Percentiles rank a stretch among this genome's conserved stretches.
Evolutionary conservation across 805 yeast species (phyloP).

Genomic region (Isabelozyma heimii): DNA sequence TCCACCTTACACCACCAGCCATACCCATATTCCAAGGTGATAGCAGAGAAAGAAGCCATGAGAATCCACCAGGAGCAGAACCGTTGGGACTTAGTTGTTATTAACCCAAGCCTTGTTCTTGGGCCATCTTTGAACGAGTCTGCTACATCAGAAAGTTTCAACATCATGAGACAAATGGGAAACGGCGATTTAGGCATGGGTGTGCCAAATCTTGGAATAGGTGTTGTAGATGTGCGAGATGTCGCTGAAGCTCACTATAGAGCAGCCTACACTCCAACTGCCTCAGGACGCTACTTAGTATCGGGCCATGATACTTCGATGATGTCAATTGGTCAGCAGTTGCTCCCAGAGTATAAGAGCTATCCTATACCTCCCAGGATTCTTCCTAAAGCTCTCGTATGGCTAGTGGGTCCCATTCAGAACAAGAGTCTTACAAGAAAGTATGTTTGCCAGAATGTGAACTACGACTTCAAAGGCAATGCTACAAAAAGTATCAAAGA

Average conservation of each 20-base stretch:
- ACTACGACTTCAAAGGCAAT: neutral
- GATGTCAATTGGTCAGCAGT: neutral
- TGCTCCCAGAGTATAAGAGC: slow-evolving; percentile 1
- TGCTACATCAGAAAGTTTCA: slow-evolving; percentile 5
- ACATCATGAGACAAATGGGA: slow-evolving; percentile 2
- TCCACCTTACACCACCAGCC: neutral
- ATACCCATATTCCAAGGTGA: neutral
- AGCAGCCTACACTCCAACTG: slow-evolving; percentile 1
- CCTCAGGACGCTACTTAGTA: slow-evolving; percentile 4
- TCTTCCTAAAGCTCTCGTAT: neutral
- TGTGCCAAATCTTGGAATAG: slow-evolving; percentile 1
- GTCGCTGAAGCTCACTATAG: slow-evolving; percentile 2
- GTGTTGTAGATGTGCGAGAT: slow-evolving; percentile 3
- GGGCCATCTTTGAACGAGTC: slow-evolving; percentile 3
- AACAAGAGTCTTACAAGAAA: slow-evolving; percentile 1
- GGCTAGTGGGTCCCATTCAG: slow-evolving; percentile 1
- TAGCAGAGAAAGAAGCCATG: slow-evolving; percentile 1
- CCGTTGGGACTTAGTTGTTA: neutral
- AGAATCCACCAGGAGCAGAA: neutral
- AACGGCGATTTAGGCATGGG: slow-evolving; percentile 1
- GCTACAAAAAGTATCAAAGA: slow-evolving; percentile 2
- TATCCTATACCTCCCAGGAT: slow-evolving; percentile 1
- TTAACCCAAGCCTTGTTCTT: slow-evolving; percentile 2
- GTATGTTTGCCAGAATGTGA: neutral
- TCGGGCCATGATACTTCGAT: slow-evolving; percentile 4